These are phyloP conservation scores for Paxillus rubicundulus DNA, from an alignment of 768 basidiomycete genomes.

Conservation along the genomic window DNA sequence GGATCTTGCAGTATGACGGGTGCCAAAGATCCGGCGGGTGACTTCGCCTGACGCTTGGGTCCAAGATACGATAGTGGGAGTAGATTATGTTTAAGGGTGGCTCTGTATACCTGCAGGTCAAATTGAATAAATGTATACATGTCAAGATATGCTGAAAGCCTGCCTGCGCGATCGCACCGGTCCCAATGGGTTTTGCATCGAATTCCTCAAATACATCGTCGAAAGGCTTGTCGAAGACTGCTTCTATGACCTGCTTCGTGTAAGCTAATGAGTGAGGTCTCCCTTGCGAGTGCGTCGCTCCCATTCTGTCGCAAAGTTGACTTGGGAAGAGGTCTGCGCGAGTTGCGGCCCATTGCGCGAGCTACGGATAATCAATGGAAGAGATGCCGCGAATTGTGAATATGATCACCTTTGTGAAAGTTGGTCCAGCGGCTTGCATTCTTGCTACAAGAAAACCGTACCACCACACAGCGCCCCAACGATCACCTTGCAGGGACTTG, in stretches of 20 bases:
- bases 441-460: slow-evolving; percentile 81
- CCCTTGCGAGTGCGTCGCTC: slow-evolving; percentile 84
- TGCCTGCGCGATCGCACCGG: slow-evolving; percentile 93
- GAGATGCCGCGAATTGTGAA: slow-evolving; percentile 4
- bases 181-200: slow-evolving; percentile 85
- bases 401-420: slow-evolving; percentile 83
- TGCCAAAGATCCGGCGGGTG: slow-evolving; percentile 49
- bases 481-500: slow-evolving; percentile 61
- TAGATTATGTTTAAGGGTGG: slow-evolving; percentile 77
- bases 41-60: slow-evolving; percentile 60
- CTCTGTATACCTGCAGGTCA: slow-evolving; percentile 73
- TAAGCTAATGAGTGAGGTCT: slow-evolving; percentile 76
- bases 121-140: background rate
- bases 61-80: slow-evolving; percentile 82
- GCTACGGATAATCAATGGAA: slow-evolving; percentile 40
- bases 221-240: slow-evolving; percentile 80
- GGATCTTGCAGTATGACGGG: slow-evolving; percentile 49
- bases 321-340: slow-evolving; percentile 91
- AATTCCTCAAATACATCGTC: slow-evolving; percentile 91
- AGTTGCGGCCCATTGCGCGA: slow-evolving; percentile 98
- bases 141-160: slow-evolving; percentile 19
- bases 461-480: slow-evolving; percentile 98
- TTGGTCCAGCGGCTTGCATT: slow-evolving; percentile 95
- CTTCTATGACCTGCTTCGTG: slow-evolving; percentile 78
- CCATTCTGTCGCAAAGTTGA: slow-evolving; percentile 78